phyloP scores from a whole-genome alignment of 2,329 filamentous ascomycete species.

The Aspergillus ochraceoroseus region DNA sequence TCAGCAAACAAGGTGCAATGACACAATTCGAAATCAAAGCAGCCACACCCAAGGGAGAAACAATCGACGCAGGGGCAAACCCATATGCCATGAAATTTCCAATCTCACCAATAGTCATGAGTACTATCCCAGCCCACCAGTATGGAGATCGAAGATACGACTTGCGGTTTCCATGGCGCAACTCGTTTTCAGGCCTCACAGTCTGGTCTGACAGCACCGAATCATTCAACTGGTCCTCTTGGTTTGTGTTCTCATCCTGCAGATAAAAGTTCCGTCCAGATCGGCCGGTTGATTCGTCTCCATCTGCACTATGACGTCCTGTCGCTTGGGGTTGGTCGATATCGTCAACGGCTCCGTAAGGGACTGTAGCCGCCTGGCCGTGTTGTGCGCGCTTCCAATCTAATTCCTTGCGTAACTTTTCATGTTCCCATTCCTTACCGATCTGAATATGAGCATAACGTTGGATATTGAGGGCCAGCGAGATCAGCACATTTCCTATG shows the following conservation, averaged over 20 bases:
- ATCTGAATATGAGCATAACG: slow-evolving; percentile 89
- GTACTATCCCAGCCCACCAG: slow-evolving; percentile 90
- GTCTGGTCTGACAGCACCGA: slow-evolving; percentile 41
- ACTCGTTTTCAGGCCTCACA: slow-evolving; percentile 36
- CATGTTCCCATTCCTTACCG: slow-evolving; percentile 61
- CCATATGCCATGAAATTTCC: slow-evolving; percentile 97
- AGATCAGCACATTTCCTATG: slow-evolving; percentile 87
- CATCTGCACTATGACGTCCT: too few relatives aligned
- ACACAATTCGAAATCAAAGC: slow-evolving; percentile 94
- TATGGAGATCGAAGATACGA: slow-evolving; percentile 86
- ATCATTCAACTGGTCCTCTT: slow-evolving; percentile 26
- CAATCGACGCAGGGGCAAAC: slow-evolving; percentile 94
- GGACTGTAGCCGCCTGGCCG: slow-evolving; percentile 18
- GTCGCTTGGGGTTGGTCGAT: too few relatives aligned
- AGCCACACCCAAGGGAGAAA: slow-evolving; percentile 94
- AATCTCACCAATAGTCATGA: slow-evolving; percentile 89
- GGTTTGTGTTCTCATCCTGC: slow-evolving; percentile 45
- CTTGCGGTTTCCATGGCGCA: slow-evolving; percentile 49
- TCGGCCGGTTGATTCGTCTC: slow-evolving; percentile 20
- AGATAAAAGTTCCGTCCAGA: slow-evolving; percentile 17
- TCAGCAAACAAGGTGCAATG: slow-evolving; percentile 89
- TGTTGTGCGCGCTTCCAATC: slow-evolving; percentile 47
- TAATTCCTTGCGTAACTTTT: slow-evolving; percentile 52
- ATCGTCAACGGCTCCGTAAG: slow-evolving; percentile 45
- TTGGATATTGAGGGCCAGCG: slow-evolving; percentile 91